Percentiles rank a stretch among this genome's conserved stretches.
phyloP scores from a whole-genome alignment of 805 yeast genomes.

The Candida verbasci region DNA sequence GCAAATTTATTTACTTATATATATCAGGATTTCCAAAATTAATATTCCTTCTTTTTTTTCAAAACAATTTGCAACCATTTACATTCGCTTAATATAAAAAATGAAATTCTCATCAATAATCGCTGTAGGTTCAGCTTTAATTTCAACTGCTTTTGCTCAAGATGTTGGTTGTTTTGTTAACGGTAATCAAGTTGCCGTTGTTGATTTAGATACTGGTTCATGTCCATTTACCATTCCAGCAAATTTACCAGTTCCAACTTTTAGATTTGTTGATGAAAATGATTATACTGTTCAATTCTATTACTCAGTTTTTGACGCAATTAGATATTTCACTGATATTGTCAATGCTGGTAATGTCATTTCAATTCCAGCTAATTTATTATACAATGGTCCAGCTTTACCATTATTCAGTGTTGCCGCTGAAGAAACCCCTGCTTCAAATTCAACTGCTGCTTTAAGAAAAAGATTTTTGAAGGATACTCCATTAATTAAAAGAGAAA shows the following conservation, averaged over 20 bases:
- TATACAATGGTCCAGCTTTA: conserved; percentile 19
- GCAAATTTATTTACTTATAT: no score
- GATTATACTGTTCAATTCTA: conserved; percentile 33
- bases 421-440: conserved; percentile 24
- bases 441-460: conserved; percentile 39
- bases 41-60: no score
- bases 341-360: conserved; percentile 29
- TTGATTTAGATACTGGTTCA: conserved; percentile 36
- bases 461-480: conserved; percentile 30
- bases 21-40: no score
- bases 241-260: conserved; percentile 19
- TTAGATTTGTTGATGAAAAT: conserved; percentile 22
- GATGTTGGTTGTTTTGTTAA: conserved; percentile 35
- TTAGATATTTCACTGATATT: conserved; percentile 32
- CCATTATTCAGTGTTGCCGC: conserved; percentile 27
- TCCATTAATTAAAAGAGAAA: conserved; percentile 28
- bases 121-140: conserved; percentile 12
- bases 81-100: conserved; percentile 4
- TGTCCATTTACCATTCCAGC: conserved; percentile 36
- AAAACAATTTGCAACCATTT: not conserved
- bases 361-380: conserved; percentile 25
- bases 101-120: conserved; percentile 10
- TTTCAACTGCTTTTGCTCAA: conserved; percentile 23
- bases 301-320: conserved; percentile 22
- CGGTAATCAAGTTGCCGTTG: conserved; percentile 29